Base-by-base conservation (phyloP, 2,329 filamentous ascomycete species). In the Orbilia ellipsospora region DNA sequence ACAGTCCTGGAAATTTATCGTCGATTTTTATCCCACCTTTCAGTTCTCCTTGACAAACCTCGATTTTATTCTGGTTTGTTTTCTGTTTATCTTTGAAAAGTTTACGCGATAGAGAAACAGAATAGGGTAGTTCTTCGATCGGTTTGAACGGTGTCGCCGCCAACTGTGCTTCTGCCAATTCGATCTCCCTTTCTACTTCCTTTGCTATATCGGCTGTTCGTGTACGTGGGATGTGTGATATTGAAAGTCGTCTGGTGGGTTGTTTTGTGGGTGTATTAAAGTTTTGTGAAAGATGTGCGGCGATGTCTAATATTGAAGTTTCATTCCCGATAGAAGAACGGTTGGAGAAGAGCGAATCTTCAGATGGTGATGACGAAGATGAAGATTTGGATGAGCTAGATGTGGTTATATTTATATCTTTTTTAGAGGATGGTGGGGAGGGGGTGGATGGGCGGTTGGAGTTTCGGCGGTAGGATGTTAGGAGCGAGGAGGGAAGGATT, bases 381-480 rank as follows among this genome's bases (percentile, higher is more conserved):
- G 31, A 36, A 36, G 31, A 36, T 36, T 36, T 36, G 6, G 31
- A 36, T 36, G 31, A 10, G 5, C 31, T 6, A 1, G 2, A 1
- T 1, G 31, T 36, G 10, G 5, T 36, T 36, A 36, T 36, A 36
- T 36, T 36, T 36, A 7, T 36, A 10, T 36, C 31, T 10, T 56
- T 28, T 40, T 20, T 8, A 18, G 42, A 15, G 36, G 40, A 13
- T n/a, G 23, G n/a, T 13, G 26, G 23, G 7, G 54, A 36, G 18
- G 28, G 26, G 10, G 48, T 36, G 31, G 31, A 36, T 6, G 31
- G 64, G 36, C 26, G 57, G 15, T 36, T 20, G n/a, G 67, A 72
- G 45, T 64, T 64, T 15, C 67, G 59, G 31, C 67, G 51, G 23
- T 72, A 64, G 0, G 67, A 51, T 12, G 15, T 23, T 18, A 56